Evolutionary conservation across 139 green algal genomes (phyloP).

Genomic region (Choricystis sp.): DNA sequence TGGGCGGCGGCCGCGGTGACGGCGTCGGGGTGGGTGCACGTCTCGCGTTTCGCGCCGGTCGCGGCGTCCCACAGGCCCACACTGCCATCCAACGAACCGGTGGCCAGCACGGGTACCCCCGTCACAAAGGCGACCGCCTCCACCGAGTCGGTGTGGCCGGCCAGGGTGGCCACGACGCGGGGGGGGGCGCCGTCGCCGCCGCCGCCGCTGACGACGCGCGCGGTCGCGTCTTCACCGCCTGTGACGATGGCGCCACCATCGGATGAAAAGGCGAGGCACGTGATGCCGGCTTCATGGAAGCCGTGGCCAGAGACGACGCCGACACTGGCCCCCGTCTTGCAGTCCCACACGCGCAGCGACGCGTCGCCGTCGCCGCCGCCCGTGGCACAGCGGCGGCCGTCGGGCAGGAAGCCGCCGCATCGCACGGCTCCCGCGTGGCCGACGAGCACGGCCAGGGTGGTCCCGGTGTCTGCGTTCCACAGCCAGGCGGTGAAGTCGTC

Average conservation of each 20-base stretch:
- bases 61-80: slow-evolving; percentile 58
- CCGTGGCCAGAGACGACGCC: slow-evolving; percentile 15
- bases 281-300: slow-evolving; percentile 41
- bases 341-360: slow-evolving; percentile 65
- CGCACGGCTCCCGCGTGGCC: slow-evolving; percentile 67
- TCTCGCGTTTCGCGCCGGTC: slow-evolving; percentile 14
- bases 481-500: slow-evolving; percentile 92
- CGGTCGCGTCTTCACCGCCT: slow-evolving; percentile 42
- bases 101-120: slow-evolving; percentile 29
- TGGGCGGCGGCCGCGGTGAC: slow-evolving; percentile 44
- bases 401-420: slow-evolving; percentile 72
- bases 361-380: slow-evolving; percentile 62
- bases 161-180: slow-evolving; percentile 9
- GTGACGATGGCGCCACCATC: slow-evolving; percentile 34
- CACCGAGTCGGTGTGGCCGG: slow-evolving; percentile 55
- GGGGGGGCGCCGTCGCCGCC: neutral
- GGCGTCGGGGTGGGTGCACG: slow-evolving; percentile 43
- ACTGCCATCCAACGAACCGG: slow-evolving; percentile 50
- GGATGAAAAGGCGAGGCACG: slow-evolving; percentile 36
- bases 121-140: slow-evolving; percentile 47
- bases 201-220: slow-evolving; percentile 16
- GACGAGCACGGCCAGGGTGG: slow-evolving; percentile 81
- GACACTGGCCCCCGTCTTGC: slow-evolving; percentile 56
- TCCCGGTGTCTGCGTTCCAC: slow-evolving; percentile 72
- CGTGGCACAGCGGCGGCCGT: slow-evolving; percentile 69